Base-by-base conservation (phyloP, 78 protist genomes). In the Speleostelium caveatum region DNA sequence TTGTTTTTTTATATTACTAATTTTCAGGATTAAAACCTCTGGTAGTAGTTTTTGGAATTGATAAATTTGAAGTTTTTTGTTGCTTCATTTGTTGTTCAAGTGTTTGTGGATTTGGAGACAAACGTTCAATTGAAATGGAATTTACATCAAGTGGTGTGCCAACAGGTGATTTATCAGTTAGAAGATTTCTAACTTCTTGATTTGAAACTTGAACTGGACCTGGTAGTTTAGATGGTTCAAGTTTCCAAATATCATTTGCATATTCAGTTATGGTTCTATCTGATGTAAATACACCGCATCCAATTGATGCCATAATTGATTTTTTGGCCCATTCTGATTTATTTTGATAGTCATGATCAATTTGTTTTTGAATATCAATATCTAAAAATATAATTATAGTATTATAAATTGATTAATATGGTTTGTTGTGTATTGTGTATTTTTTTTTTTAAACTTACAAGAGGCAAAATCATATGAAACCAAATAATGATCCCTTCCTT, bases 251-350 rank as follows among this genome's bases (percentile, higher is more conserved):
- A 6, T 94, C 67, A n/a, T 93, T 8, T 22, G 99, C 98, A 51
- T 98, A 98, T 68, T 98, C 95, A 49, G 30, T 45, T 38, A 98
- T 95, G 75, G 98, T 92, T 28, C 99, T 95, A 66, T 98, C 99
- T n/a, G 96, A 75, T 51, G 85, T 60, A 93, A 98, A 98, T 58
- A 61, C 85, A 67, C 97, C 98, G n/a, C 86, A 83, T 17, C 93
- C 67, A 35, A 93, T 74, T 19, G 83, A 69, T 4, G 87, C 72
- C n/a, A 62, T 35, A 39, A 93, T 76, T 62, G 87, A 80, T 42
- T 60, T 73, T 53, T 69, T 75, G n/a, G 85, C 72, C 94, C 96
- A 93, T 39, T 49, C 38, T 0, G 56, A 21, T 62, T 21, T 58
- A 41, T 83, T 55, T 55, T 86, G 32, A 45, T 67, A 86, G 61